Base-by-base conservation (phyloP, 2,329 filamentous ascomycete species). In the Plectosphaerella sp. region DNA sequence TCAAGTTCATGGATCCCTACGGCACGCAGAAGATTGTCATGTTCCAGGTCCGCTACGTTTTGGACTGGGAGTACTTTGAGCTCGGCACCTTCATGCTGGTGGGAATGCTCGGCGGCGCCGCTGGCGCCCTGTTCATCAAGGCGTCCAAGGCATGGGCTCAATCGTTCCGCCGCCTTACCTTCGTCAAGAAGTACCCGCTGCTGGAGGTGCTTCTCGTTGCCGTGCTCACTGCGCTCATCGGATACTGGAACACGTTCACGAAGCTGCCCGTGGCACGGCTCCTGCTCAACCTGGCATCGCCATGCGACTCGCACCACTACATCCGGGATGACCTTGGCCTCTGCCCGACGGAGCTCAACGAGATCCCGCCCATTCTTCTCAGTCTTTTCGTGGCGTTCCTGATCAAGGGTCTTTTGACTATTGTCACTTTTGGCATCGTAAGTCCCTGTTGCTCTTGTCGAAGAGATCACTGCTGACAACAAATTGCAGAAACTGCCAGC, bases 1-100 rank as follows among this genome's bases (percentile, higher is more conserved):
- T 99, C 60, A 97, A 97, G 64, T 97, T 97, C 59, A 76, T 97
- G 37, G 95, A 99, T 61, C 94, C 94, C 0, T 99, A 97, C 62
- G 93, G 93, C 28, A 97, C 92, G 0, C 86, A 89, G 65, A 97
- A 99, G 72, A 96, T 99, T 57, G 94, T 99, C 60, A 80, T 97
- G 63, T 99, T 99, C 67, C 86, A 97, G 67, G 91, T 99, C 48
- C 85, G 92, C 11, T 99, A 97, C 65, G 68, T 89, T 11, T 82
- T 86, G 1, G 93, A 97, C 65, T 99, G 94, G 94, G 85, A 91
- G 59, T 91, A 90, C 63, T 97, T 97, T 65, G 94, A 99, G 68
- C 80, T 99, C 48, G 77, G 81, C 37, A 84, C 83, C 52, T 99
- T 97, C 68, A 84, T 95, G 48, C 69, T 93, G n/a, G 83, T 96